phyloP scores from a whole-genome alignment of 2,329 filamentous ascomycete genomes.

The Didymella keratinophila region DNA sequence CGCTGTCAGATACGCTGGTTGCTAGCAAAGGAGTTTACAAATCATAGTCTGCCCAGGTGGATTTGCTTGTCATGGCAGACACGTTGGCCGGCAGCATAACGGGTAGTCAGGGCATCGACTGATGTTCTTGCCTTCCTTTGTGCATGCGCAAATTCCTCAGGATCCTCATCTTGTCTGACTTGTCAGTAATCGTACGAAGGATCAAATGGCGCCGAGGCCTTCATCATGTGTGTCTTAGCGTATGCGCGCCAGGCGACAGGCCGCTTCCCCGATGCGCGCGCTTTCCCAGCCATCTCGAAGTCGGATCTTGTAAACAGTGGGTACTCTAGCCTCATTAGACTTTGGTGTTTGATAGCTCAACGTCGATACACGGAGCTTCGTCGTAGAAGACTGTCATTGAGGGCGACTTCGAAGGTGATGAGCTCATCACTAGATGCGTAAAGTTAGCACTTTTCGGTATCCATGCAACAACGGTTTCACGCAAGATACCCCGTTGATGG shows the following conservation, averaged over 20 bases:
- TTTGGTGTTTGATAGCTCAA: conserved; percentile 26
- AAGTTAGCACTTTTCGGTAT: not conserved
- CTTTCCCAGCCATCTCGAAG: conserved; percentile 16
- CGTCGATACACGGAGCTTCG: conserved; percentile 17
- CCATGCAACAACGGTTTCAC: not conserved
- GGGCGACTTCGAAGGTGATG: not conserved
- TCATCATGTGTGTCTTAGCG: conserved; percentile 19
- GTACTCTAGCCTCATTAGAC: conserved; percentile 30
- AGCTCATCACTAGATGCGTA: not conserved
- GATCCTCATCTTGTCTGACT: conserved; percentile 11
- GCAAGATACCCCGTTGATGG: not conserved
- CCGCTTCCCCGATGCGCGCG: conserved; percentile 44
- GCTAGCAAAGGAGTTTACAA: not conserved
- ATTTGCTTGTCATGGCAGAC: not conserved
- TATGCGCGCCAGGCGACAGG: conserved; percentile 27
- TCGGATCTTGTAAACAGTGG: conserved; percentile 20
- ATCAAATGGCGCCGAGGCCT: conserved; percentile 8
- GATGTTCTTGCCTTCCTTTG: not conserved
- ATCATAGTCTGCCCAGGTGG: not conserved
- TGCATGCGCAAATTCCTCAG: not conserved
- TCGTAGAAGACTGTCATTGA: not conserved
- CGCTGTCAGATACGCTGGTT: not conserved
- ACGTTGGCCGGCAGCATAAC: not conserved
- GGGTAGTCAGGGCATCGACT: not conserved
- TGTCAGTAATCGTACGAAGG: not conserved